A percentile compares a stretch with the other conserved stretches of the same genome.
Evolutionary conservation across 495 filamentous ascomycete species (phyloP).

Genomic region (Immersiella caudata): DNA sequence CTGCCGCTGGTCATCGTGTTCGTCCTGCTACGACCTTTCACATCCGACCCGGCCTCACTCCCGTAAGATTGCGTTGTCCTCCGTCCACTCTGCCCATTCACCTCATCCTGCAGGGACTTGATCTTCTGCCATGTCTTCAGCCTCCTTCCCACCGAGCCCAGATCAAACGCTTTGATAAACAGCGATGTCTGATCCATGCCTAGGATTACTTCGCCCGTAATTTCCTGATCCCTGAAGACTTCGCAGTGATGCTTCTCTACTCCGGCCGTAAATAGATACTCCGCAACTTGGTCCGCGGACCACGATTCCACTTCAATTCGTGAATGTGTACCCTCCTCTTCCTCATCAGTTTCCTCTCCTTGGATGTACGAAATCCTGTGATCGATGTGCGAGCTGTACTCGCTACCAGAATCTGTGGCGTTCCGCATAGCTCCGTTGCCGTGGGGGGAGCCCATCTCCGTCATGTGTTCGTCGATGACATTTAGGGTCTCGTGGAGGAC

Average conservation of each 20-base stretch:
- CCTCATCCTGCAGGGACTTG: constrained; percentile 83
- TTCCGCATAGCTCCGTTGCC: constrained; percentile 51
- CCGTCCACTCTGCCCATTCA: constrained; percentile 50
- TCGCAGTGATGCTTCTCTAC: constrained; percentile 87
- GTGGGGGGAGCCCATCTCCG: constrained; percentile 79
- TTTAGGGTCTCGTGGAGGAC: constrained; percentile 96
- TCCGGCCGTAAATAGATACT: constrained; percentile 77
- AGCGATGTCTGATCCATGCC: constrained; percentile 93
- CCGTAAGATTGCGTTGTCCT: constrained; percentile 55
- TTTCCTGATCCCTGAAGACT: constrained; percentile 94
- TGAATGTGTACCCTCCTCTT: constrained; percentile 57
- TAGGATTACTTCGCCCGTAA: constrained; percentile 87
- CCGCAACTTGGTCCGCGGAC: constrained; percentile 77
- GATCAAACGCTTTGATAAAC: constrained; percentile 92
- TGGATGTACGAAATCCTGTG: constrained; percentile 86
- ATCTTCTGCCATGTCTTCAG: constrained; percentile 96
- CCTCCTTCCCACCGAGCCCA: constrained; percentile 85
- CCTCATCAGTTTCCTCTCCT: constrained; percentile 83
- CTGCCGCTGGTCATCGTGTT: constrained; percentile 78
- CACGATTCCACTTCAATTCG: constrained; percentile 71
- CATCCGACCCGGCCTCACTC: constrained; percentile 58
- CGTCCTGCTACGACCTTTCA: constrained; percentile 48
- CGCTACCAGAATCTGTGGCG: constrained; percentile 82
- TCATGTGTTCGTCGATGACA: constrained; percentile 98
- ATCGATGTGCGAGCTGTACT: constrained; percentile 79